phyloP scores from a whole-genome alignment of 2,329 filamentous ascomycete genomes.

The Aspergillus eucalypticola region DNA sequence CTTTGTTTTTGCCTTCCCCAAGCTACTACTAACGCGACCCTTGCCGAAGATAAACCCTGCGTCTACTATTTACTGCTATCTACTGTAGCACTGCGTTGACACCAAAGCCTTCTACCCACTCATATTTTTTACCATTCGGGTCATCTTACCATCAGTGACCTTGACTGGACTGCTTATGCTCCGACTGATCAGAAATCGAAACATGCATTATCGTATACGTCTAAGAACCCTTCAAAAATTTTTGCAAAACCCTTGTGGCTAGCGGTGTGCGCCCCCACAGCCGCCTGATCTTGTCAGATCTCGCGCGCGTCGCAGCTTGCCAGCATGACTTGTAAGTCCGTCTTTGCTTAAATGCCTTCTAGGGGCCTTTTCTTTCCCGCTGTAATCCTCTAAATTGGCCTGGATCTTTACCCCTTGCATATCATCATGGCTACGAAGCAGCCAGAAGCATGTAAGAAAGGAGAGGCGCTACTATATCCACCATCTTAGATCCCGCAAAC shows the following conservation, averaged over 20 bases:
- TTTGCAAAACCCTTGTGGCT: conserved; percentile 20
- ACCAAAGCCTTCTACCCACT: neutral
- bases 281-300: neutral
- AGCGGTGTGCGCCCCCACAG: conserved; percentile 19
- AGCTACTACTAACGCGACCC: neutral
- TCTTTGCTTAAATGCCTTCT: neutral
- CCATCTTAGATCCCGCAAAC: neutral
- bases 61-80: neutral
- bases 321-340: neutral
- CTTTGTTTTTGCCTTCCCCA: neutral
- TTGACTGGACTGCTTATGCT: neutral
- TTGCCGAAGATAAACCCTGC: neutral
- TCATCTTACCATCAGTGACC: neutral
- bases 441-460: neutral
- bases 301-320: neutral
- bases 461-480: neutral
- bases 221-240: conserved; percentile 14
- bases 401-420: conserved; percentile 1
- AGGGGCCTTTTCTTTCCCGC: neutral
- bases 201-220: conserved; percentile 19
- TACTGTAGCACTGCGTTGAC: neutral
- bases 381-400: neutral
- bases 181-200: conserved; percentile 4
- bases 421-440: neutral
- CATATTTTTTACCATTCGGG: neutral